phyloP scores from a whole-genome alignment of 306 rosid genomes.

The Prunus armeniaca region DNA sequence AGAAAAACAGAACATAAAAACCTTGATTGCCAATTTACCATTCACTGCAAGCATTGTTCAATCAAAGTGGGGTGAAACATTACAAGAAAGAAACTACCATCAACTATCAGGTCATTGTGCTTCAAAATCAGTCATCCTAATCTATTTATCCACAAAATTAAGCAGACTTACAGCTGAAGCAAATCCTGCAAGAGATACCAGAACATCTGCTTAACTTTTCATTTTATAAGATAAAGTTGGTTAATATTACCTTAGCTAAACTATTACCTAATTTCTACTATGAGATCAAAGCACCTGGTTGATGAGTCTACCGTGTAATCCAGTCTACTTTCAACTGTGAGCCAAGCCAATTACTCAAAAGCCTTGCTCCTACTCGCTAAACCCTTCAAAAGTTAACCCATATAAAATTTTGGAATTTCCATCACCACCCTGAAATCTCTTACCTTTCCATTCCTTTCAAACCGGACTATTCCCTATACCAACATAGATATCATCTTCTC shows the following conservation, averaged over 20 bases:
- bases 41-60: background rate
- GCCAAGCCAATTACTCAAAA: background rate
- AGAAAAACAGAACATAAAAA: background rate
- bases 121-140: background rate
- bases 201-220: background rate
- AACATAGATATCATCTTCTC: conserved; percentile 43
- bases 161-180: background rate
- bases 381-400: background rate
- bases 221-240: background rate
- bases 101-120: background rate
- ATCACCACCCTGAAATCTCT: background rate
- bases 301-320: background rate
- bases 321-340: background rate
- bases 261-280: background rate
- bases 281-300: conserved; percentile 2
- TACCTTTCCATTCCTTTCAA: conserved; percentile 9
- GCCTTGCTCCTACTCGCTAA: background rate
- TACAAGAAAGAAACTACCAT: background rate
- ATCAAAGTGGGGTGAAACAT: background rate
- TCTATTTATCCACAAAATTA: background rate
- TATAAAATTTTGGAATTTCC: background rate
- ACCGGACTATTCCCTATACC: conserved; percentile 23
- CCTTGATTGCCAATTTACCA: background rate
- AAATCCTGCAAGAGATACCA: background rate
- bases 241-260: background rate